These are phyloP conservation scores for Lecanicillium sp. DNA, from an alignment of 2,329 filamentous ascomycete species.

Conservation along the genomic window DNA sequence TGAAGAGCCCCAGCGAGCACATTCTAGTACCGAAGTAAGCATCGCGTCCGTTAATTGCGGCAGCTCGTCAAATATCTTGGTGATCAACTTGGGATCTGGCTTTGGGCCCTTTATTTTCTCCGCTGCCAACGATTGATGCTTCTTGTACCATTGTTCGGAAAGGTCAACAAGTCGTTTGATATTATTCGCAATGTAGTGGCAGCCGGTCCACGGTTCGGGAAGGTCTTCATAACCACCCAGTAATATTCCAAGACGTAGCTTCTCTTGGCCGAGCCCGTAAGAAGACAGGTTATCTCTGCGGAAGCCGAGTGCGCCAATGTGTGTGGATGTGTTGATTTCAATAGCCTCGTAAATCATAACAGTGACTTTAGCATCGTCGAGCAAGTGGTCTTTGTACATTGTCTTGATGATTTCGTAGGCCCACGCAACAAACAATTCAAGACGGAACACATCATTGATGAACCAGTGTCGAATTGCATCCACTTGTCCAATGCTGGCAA, in stretches of 20 bases:
- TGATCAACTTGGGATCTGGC: slow-evolving; percentile 32
- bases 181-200: slow-evolving; percentile 52
- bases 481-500: slow-evolving; percentile 58
- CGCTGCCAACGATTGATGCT: slow-evolving; percentile 27
- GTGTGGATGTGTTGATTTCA: slow-evolving; percentile 50
- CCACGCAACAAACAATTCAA: slow-evolving; percentile 73
- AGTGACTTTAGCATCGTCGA: slow-evolving; percentile 46
- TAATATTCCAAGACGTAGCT: slow-evolving; percentile 57
- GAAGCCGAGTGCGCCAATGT: slow-evolving; percentile 57
- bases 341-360: slow-evolving; percentile 59
- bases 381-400: slow-evolving; percentile 52
- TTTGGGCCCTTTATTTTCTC: slow-evolving; percentile 22
- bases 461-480: slow-evolving; percentile 85
- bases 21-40: slow-evolving; percentile 45
- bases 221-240: slow-evolving; percentile 58
- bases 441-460: slow-evolving; percentile 61
- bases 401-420: slow-evolving; percentile 69
- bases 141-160: slow-evolving; percentile 45
- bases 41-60: slow-evolving; percentile 46
- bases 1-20: slow-evolving; percentile 39
- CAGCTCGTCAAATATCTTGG: slow-evolving; percentile 37
- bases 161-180: slow-evolving; percentile 51
- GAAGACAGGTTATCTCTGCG: slow-evolving; percentile 57
- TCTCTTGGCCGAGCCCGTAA: slow-evolving; percentile 66
- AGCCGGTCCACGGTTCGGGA: slow-evolving; percentile 80